A percentile compares a stretch with the other conserved stretches of the same genome.
These are phyloP conservation scores for Calocybe cyanea DNA, from an alignment of 768 basidiomycete genomes.

Conservation along the genomic window DNA sequence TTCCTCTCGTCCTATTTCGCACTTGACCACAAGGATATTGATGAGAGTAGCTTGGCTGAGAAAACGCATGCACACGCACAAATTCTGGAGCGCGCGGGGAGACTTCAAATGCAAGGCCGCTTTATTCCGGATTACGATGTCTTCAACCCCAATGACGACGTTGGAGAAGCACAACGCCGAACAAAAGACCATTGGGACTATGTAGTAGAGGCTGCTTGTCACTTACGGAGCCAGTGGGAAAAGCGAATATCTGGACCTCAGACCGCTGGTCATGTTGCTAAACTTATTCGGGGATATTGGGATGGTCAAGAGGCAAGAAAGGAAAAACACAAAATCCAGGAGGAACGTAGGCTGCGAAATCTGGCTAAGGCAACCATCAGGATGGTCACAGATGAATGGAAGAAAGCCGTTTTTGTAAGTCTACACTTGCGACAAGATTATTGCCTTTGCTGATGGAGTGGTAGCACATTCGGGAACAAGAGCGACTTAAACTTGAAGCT, in stretches of 20 bases:
- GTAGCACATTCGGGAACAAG: slow-evolving; percentile 73
- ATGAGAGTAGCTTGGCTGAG: slow-evolving; percentile 24
- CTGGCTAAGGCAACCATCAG: slow-evolving; percentile 72
- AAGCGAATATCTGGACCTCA: slow-evolving; percentile 31
- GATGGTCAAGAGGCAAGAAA: slow-evolving; percentile 61
- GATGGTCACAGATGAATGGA: slow-evolving; percentile 78
- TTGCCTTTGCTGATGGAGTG: slow-evolving; percentile 5
- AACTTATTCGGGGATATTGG: slow-evolving; percentile 71
- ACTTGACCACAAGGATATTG: slow-evolving; percentile 47
- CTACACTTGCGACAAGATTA: neutral
- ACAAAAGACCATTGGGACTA: slow-evolving; percentile 56
- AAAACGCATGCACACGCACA: slow-evolving; percentile 27
- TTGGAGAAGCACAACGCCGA: slow-evolving; percentile 24
- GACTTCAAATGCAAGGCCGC: slow-evolving; percentile 32
- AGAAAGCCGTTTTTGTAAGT: slow-evolving; percentile 79
- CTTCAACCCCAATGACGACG: slow-evolving; percentile 25
- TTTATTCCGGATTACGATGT: slow-evolving; percentile 35
- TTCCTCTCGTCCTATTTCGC: slow-evolving; percentile 63
- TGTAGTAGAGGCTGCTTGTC: slow-evolving; percentile 45
- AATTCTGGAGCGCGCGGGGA: slow-evolving; percentile 30
- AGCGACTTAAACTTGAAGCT: slow-evolving; percentile 57
- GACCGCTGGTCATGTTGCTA: slow-evolving; percentile 55
- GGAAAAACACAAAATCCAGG: slow-evolving; percentile 52
- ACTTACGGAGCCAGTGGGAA: slow-evolving; percentile 19
- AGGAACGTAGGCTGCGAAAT: slow-evolving; percentile 62